A percentile compares a stretch with the other conserved stretches of the same genome.
phyloP scores from a whole-genome alignment of 2,329 filamentous ascomycete genomes.

The Geosmithia flava region DNA sequence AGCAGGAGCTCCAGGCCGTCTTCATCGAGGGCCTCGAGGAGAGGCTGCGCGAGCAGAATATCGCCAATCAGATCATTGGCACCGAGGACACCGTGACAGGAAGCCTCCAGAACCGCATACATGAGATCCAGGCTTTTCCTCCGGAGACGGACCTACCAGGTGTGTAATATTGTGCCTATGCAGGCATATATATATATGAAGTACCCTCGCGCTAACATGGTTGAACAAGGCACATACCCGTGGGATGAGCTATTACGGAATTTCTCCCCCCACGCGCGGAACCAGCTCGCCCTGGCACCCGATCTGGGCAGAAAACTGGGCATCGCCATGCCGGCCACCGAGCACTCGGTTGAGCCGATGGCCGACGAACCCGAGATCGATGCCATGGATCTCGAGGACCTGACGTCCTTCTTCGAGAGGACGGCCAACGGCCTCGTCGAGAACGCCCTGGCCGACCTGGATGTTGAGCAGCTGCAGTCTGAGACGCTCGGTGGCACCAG shows the following conservation, averaged over 20 bases:
- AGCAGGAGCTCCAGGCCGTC: slow-evolving; percentile 41
- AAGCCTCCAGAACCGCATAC: background rate
- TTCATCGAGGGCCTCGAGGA: slow-evolving; percentile 44
- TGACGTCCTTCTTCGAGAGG: slow-evolving; percentile 29
- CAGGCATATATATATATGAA: background rate
- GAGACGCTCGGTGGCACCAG: background rate
- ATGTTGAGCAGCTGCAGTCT: slow-evolving; percentile 9
- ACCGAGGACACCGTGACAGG: background rate
- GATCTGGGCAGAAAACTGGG: slow-evolving; percentile 21
- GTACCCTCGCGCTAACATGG: background rate
- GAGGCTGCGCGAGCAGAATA: slow-evolving; percentile 20
- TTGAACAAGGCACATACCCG: slow-evolving; percentile 20
- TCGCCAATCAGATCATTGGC: slow-evolving; percentile 16
- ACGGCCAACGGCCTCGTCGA: slow-evolving; percentile 27
- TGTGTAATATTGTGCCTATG: background rate
- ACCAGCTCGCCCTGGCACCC: slow-evolving; percentile 17
- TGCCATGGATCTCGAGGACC: slow-evolving; percentile 13
- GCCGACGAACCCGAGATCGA: slow-evolving; percentile 11
- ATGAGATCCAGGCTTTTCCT: background rate
- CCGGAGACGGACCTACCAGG: background rate
- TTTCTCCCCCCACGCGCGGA: slow-evolving; percentile 18
- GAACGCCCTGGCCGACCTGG: slow-evolving; percentile 23
- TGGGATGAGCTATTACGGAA: slow-evolving; percentile 23
- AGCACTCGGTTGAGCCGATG: slow-evolving; percentile 2
- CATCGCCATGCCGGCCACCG: slow-evolving; percentile 15